phyloP scores from a whole-genome alignment of 2,329 filamentous ascomycete genomes.

The Claviceps spartinae region DNA sequence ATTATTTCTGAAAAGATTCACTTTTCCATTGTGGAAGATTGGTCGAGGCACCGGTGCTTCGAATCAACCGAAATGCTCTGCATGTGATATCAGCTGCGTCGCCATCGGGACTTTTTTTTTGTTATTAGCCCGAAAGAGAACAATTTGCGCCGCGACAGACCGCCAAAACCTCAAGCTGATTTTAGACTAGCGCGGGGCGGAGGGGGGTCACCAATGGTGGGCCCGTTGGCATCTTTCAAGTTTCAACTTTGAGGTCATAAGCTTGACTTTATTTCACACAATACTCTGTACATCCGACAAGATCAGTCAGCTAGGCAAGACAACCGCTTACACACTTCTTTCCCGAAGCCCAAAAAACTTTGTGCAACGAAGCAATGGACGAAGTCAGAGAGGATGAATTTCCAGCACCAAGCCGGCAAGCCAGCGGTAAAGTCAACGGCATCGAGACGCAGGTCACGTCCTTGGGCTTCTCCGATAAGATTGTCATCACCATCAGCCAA shows the following conservation, averaged over 20 bases:
- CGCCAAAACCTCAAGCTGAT: constrained; percentile 18
- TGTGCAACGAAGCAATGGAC: constrained; percentile 12
- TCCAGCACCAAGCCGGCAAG: constrained; percentile 49
- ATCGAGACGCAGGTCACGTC: constrained; percentile 58
- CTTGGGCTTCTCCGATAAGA: constrained; percentile 74
- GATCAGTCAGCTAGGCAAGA: not conserved
- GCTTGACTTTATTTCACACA: no score
- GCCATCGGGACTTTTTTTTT: not conserved
- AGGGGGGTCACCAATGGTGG: not conserved
- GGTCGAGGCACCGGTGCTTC: constrained; percentile 5
- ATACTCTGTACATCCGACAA: not conserved
- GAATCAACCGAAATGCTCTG: constrained; percentile 10
- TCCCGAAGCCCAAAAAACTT: constrained; percentile 1
- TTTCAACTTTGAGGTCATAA: no score
- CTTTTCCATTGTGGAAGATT: not conserved
- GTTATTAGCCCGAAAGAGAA: constrained; percentile 10
- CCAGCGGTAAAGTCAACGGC: constrained; percentile 50
- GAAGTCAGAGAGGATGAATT: constrained; percentile 44
- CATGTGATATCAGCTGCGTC: not conserved
- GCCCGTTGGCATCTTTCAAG: not conserved
- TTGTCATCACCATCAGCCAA: constrained; percentile 80
- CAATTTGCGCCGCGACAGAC: constrained; percentile 23
- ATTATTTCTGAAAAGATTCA: not conserved
- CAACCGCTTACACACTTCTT: not conserved
- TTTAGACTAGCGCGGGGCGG: constrained; percentile 23